Percentiles rank a stretch among this genome's conserved stretches.
phyloP scores from a whole-genome alignment of 805 yeast species.

The Saccharomycopsis fermentans region DNA sequence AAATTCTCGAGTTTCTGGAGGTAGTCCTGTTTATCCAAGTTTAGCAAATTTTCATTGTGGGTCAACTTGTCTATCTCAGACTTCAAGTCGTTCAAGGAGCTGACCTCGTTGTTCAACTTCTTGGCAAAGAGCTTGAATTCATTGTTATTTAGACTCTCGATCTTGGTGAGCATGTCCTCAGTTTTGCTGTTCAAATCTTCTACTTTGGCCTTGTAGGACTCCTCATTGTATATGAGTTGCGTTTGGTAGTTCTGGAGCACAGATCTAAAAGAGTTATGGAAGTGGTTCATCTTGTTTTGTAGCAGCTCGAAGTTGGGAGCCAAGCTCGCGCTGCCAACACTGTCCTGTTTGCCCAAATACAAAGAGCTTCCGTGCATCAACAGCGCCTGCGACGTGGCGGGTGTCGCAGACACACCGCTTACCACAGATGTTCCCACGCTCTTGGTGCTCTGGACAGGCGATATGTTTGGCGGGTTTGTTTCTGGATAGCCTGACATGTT shows the following conservation, averaged over 20 bases:
- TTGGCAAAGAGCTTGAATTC: constrained; percentile 1
- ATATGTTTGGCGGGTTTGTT: not conserved
- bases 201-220: not conserved
- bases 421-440: not conserved
- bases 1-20: constrained; percentile 4
- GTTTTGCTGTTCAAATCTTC: constrained; percentile 1
- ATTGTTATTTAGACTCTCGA: constrained; percentile 2
- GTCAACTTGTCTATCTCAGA: constrained; percentile 12
- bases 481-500: not conserved
- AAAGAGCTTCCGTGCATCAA: not conserved
- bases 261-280: constrained; percentile 6
- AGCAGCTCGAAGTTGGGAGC: constrained; percentile 1
- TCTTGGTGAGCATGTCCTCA: not conserved
- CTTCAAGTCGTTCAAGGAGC: constrained; percentile 8
- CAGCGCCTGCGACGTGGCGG: not conserved
- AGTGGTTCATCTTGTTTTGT: constrained; percentile 10
- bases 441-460: not conserved
- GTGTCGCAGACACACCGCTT: not conserved
- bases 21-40: not conserved
- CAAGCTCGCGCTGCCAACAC: not conserved
- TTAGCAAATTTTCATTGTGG: constrained; percentile 4
- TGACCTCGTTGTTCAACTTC: constrained; percentile 7
- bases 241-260: constrained; percentile 8
- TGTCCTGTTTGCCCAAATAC: not conserved
- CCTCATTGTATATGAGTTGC: not conserved